Percentiles rank a stretch among this genome's conserved stretches.
Evolutionary conservation across 331 rosid genomes (phyloP).

Genomic region (Pyrus hybrid): DNA sequence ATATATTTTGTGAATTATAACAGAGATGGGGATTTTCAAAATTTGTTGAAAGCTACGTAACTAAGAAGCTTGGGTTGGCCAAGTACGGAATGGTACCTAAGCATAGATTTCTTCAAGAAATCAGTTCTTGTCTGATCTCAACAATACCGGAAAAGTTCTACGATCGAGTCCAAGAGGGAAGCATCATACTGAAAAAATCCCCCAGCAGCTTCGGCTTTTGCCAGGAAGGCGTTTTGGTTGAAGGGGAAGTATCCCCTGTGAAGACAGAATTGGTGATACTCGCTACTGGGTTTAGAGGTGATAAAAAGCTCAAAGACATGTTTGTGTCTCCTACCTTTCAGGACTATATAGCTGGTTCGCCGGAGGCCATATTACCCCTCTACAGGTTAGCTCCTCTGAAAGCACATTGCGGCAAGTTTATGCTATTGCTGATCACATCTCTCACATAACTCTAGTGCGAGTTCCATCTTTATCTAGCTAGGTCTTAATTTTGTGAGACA

Average conservation of each 20-base stretch:
- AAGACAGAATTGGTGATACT: constrained; percentile 49
- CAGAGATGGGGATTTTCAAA: constrained; percentile 69
- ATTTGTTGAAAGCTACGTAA: constrained; percentile 49
- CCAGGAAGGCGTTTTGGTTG: constrained; percentile 41
- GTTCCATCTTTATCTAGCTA: not conserved
- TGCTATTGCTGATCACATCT: not conserved
- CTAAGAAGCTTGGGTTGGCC: constrained; percentile 26
- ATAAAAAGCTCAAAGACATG: constrained; percentile 49
- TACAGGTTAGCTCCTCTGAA: constrained; percentile 35
- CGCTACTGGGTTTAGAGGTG: constrained; percentile 67
- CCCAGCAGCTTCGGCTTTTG: constrained; percentile 39
- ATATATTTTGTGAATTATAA: not conserved
- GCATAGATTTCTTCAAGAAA: constrained; percentile 41
- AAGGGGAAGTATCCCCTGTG: constrained; percentile 27
- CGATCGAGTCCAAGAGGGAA: constrained; percentile 57
- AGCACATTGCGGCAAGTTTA: no score
- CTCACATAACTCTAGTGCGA: not conserved
- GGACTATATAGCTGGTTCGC: constrained; percentile 32
- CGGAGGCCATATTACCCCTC: constrained; percentile 31
- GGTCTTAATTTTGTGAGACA: not conserved
- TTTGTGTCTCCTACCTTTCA: constrained; percentile 43
- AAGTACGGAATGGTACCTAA: constrained; percentile 67
- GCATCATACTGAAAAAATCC: constrained; percentile 46
- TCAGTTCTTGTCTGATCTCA: constrained; percentile 37
- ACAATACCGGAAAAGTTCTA: constrained; percentile 44